Evolutionary conservation across 305 asterid genomes (phyloP).

Genomic region (Rubia balearica): DNA sequence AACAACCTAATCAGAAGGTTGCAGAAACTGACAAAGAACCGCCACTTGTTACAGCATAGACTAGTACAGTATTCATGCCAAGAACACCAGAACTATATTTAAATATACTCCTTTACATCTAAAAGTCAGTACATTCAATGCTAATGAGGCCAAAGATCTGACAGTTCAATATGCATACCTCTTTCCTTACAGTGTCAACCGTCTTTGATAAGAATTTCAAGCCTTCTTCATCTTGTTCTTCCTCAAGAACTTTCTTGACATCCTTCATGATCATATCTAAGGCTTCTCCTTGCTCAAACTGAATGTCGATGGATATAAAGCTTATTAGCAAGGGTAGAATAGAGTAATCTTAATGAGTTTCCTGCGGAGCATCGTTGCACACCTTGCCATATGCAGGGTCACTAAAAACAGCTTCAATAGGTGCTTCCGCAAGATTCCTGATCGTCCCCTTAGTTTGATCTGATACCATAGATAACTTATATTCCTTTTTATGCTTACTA

Average conservation of each 20-base stretch:
- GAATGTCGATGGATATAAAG: conserved; percentile 21
- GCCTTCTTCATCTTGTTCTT: conserved; percentile 81
- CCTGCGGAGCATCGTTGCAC: conserved; percentile 6
- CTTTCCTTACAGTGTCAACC: conserved; percentile 78
- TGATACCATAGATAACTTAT: conserved; percentile 69
- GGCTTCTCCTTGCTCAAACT: conserved; percentile 97
- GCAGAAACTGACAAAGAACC: conserved; percentile 2
- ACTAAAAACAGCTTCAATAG: conserved; percentile 79
- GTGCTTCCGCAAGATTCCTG: conserved; percentile 70
- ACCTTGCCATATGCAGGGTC: conserved; percentile 97
- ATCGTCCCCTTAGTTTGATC: conserved; percentile 63
- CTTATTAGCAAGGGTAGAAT: conserved; percentile 14
- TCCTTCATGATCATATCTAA: conserved; percentile 72
- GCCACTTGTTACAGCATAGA: background rate
- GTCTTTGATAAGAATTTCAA: conserved; percentile 69
- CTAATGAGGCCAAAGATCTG: background rate
- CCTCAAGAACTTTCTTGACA: conserved; percentile 62
- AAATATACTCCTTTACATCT: background rate
- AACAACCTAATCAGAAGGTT: conserved; percentile 56
- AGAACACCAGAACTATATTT: background rate
- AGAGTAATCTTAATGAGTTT: background rate
- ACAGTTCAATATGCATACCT: conserved; percentile 37
- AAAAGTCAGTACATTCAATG: background rate
- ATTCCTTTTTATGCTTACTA: conserved; percentile 78
- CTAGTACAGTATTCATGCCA: background rate